A percentile compares a stretch with the other conserved stretches of the same genome.
These are phyloP conservation scores for Chaetothyriales sp. DNA, from an alignment of 2,329 filamentous ascomycete genomes.

Conservation along the genomic window DNA sequence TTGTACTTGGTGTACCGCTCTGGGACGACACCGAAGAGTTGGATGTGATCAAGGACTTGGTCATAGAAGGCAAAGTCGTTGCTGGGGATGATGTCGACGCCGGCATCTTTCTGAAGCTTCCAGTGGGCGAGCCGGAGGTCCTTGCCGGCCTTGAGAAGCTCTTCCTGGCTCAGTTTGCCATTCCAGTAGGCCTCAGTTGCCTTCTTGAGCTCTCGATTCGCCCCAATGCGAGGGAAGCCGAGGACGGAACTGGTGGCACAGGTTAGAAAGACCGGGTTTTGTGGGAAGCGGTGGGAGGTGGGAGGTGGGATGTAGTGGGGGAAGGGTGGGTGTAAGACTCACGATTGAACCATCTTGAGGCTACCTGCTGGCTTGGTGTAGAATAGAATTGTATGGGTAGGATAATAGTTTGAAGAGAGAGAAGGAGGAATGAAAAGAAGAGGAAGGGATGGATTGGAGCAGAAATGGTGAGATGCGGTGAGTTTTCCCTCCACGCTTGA, in stretches of 20 bases:
- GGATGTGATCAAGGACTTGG: conserved; percentile 93
- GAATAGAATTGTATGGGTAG: not conserved
- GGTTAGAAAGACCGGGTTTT: conserved; percentile 6
- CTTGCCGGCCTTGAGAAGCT: conserved; percentile 90
- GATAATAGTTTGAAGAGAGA: conserved; percentile 4
- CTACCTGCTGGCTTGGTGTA: not conserved
- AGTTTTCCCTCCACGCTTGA: not conserved
- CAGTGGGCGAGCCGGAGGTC: conserved; percentile 91
- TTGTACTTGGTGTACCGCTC: conserved; percentile 86
- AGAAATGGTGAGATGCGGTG: not conserved
- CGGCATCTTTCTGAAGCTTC: conserved; percentile 98
- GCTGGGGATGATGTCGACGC: conserved; percentile 94
- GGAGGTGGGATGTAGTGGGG: not conserved
- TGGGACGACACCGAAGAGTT: conserved; percentile 86
- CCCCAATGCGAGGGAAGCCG: conserved; percentile 98
- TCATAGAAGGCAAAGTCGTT: conserved; percentile 99
- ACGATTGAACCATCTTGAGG: conserved; percentile 47
- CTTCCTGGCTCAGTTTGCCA: conserved; percentile 81
- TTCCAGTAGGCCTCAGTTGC: conserved; percentile 97
- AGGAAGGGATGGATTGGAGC: conserved; percentile 12
- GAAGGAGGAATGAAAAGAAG: conserved; percentile 12
- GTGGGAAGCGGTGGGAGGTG: not conserved
- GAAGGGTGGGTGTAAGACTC: conserved; percentile 20
- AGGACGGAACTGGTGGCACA: conserved; percentile 52
- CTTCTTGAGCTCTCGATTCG: conserved; percentile 98